A percentile compares a stretch with the other conserved stretches of the same genome.
These are phyloP conservation scores for Rhizopus sp. DNA, from an alignment of 371 early-diverging fungal species.

Conservation along the genomic window DNA sequence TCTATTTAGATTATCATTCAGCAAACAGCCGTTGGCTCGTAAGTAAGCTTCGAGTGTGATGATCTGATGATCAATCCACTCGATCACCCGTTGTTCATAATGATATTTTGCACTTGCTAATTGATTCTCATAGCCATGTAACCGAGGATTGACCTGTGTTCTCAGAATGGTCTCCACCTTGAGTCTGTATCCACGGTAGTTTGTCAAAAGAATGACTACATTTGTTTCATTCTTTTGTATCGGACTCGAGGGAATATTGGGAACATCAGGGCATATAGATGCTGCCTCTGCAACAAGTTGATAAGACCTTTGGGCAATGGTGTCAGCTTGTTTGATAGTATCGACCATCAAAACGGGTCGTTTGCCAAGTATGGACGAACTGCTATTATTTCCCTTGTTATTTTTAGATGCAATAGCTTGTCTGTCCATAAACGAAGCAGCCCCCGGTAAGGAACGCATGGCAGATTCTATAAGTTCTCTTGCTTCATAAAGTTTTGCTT, in stretches of 20 bases:
- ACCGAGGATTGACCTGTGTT: constrained; percentile 40
- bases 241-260: constrained; percentile 23
- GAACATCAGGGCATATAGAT: constrained; percentile 31
- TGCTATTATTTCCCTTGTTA: constrained; percentile 7
- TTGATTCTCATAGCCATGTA: constrained; percentile 37
- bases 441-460: constrained; percentile 48
- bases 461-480: constrained; percentile 43
- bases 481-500: constrained; percentile 36
- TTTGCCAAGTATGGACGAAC: constrained; percentile 9
- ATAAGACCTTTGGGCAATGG: constrained; percentile 28
- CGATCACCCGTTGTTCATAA: constrained; percentile 42
- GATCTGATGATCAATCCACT: constrained; percentile 50
- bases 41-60: constrained; percentile 34
- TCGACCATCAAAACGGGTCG: not conserved
- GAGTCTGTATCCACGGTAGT: constrained; percentile 38
- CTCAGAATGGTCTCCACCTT: constrained; percentile 44
- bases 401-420: constrained; percentile 29
- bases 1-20: constrained; percentile 32
- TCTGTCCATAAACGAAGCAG: constrained; percentile 38
- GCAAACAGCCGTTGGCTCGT: constrained; percentile 34
- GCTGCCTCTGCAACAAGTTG: constrained; percentile 28
- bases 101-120: constrained; percentile 32
- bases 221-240: constrained; percentile 7
- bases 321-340: constrained; percentile 25
- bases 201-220: constrained; percentile 23